phyloP scores from a whole-genome alignment of 2,329 filamentous ascomycete genomes.

The Aspergillus eucalypticola region DNA sequence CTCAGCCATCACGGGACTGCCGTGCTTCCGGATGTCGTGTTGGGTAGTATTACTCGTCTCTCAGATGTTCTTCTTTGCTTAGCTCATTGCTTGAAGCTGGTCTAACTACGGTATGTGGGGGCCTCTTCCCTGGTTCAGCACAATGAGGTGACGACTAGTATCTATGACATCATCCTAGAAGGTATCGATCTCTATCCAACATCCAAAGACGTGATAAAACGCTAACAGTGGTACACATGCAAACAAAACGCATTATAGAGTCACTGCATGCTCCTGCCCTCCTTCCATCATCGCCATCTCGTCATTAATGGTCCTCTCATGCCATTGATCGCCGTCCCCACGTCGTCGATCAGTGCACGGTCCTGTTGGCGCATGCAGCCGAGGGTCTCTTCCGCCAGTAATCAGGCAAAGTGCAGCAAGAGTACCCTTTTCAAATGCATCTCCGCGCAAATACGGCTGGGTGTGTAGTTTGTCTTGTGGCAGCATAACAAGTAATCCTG shows the following conservation, averaged over 20 bases:
- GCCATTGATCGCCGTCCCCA: constrained; percentile 4
- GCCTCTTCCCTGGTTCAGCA: not conserved
- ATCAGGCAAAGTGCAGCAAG: not conserved
- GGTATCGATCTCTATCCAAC: not conserved
- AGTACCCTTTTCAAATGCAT: not conserved
- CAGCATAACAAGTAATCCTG: not conserved
- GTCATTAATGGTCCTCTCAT: not conserved
- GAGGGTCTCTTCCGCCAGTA: not conserved
- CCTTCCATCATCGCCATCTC: not conserved
- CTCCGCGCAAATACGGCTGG: not conserved
- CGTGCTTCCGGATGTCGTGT: not conserved
- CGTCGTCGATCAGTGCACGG: constrained; percentile 19
- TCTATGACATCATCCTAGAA: not conserved
- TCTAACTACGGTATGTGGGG: not conserved
- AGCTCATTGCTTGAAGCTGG: not conserved
- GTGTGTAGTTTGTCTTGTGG: not conserved
- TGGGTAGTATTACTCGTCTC: not conserved
- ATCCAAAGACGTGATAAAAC: not conserved
- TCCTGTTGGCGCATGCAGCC: constrained; percentile 4
- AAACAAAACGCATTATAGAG: not conserved
- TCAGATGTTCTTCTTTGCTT: not conserved
- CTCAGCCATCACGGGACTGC: constrained; percentile 4
- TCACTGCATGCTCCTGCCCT: not conserved
- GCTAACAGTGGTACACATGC: not conserved
- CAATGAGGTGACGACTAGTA: not conserved